Base-by-base conservation (phyloP, 495 filamentous ascomycete genomes). In the Penicillium tannophilum region DNA sequence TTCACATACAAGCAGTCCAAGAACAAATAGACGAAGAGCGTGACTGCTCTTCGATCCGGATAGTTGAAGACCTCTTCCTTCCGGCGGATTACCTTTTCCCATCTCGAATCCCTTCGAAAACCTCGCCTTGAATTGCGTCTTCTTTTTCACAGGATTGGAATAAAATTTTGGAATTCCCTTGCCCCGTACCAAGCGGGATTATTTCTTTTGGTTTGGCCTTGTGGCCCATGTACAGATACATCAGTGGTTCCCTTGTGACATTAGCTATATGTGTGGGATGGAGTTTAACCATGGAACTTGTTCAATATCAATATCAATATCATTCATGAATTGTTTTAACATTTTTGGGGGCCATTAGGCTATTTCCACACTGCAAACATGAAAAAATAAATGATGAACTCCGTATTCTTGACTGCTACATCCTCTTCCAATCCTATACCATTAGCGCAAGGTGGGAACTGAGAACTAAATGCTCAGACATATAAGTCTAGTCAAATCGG, bases 1-100 rank as follows among this genome's bases (percentile, higher is more conserved):
- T 97, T 97, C 72, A 86, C 84, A 62, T 88, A 89, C 67, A 92
- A 90, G 73, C 76, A 82, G 78, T 89, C 85, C 54, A 93, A 88
- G 79, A 91, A 90, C 65, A 88, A 84, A 75, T 92, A 84, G 57
- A 44, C 41, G 55, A 42, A 44, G 48, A 17, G 54, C 44, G 23
- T 52, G 33, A 70, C 46, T 48, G 8, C 12, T 17, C 46, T 48
- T 48, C 11, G 33, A 49, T 28, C 20, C 14, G 51, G 52, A 19
- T 16, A 23, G 20, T 30, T 31, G 46, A 49, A 33, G 30, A 49
- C 2, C 23, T 23, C 20, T 23, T 43, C 52, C 61, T 61, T 61
- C 50, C 19, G 48, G 45, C 31, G 36, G 11, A 28, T 23, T 42
- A 20, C 35, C n/a, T 20, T 31, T 26, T 33, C 44, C 53, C 31